Evolutionary conservation across 106 monocot species (phyloP), one percentile per base, ranked within the genome.

Genomic region (Iris macrosiphon): DNA sequence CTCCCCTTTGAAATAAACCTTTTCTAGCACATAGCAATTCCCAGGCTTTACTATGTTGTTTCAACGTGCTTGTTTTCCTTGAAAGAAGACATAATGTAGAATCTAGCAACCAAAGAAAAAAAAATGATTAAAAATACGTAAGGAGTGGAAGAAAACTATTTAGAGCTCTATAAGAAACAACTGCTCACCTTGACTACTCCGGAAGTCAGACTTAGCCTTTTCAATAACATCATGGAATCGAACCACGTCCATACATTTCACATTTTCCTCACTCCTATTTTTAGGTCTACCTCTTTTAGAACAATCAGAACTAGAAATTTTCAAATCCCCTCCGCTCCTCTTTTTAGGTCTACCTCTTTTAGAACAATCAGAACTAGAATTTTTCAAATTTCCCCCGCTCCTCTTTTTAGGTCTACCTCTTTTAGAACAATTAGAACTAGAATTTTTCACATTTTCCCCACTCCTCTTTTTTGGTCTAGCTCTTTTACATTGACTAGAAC

Each of bases 11-110:
- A 17, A 16, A 28, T 56, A 16, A 19, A 29, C 15, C 20, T 28
- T 63, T 45, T 31, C 34, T 8, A 53, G 43, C 45, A 14, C 45
- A 24, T 17, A 63, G 27, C 30, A 56, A 56, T 39, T 39, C 28
- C 22, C 63, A 29, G 34, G 31, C 26, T 15, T 55, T 28, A 38
- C 22, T 30, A 38, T 24, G 29, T 49, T 43, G 27, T 45, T 41
- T 52, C 4, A 20, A 31, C 28, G 41, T 4, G 23, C 33, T 42
- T 32, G 3, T 50, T 32, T 65, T 24, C 54, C 10, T 32, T 21
- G 38, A 39, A 32, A 4, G 17, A 39, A 49, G 37, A 48, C 26
- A 31, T 42, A 14, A 29, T 53, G 3, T 31, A 43, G 49, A 17
- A 25, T 34, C 68, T 68, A 50, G 18, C n/a, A 27, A 47, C 37